Evolutionary conservation across 106 monocot genomes (phyloP).

Genomic region (Dioscorea alata): DNA sequence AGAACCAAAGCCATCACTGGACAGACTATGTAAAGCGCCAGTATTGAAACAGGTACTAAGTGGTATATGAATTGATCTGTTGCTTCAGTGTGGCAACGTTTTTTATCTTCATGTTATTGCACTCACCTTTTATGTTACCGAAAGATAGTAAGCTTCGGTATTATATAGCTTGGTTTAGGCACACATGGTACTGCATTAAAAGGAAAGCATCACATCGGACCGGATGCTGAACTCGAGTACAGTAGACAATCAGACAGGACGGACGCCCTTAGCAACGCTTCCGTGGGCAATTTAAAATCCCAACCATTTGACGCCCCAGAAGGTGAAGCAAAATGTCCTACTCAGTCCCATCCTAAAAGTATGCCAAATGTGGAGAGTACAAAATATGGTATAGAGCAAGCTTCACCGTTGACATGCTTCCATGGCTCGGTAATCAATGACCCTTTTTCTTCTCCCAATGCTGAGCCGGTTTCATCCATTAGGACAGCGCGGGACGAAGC

Average conservation of each 20-base stretch:
- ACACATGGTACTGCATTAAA: neutral
- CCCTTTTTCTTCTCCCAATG: constrained; percentile 4
- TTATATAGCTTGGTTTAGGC: constrained; percentile 33
- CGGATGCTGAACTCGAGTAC: neutral
- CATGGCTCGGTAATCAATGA: constrained; percentile 2
- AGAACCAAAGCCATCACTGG: constrained; percentile 17
- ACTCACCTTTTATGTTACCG: neutral
- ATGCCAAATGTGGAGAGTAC: constrained; percentile 3
- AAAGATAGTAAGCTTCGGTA: no score
- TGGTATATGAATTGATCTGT: neutral
- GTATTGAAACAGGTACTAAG: constrained; percentile 16
- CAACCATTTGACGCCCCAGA: neutral
- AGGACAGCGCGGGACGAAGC: constrained; percentile 2
- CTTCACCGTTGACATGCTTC: constrained; percentile 2
- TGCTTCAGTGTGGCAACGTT: neutral
- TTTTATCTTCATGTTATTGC: neutral
- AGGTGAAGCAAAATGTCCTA: constrained; percentile 1
- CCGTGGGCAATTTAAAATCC: neutral
- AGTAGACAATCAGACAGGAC: neutral
- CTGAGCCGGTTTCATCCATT: neutral
- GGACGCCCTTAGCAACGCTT: neutral
- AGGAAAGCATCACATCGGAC: constrained; percentile 12
- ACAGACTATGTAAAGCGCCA: constrained; percentile 16
- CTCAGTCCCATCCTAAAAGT: neutral
- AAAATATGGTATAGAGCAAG: neutral